A percentile compares a stretch with the other conserved stretches of the same genome.
Conservation (phyloP, 106 monocot species). For the Dendrobium huoshanense region DNA sequence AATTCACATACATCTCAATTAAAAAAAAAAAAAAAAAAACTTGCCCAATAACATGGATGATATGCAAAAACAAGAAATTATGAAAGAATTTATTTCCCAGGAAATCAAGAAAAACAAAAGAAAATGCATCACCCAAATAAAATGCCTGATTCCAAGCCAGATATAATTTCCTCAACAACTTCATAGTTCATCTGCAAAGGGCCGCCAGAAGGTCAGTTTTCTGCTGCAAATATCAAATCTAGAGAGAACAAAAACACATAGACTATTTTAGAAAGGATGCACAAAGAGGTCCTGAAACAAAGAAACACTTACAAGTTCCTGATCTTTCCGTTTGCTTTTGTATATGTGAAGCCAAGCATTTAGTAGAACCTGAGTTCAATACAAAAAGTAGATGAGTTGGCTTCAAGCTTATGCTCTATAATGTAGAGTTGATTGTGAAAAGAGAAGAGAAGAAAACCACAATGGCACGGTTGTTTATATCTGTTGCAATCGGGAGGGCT, state of each 20-base stretch:
- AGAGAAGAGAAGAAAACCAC: background rate
- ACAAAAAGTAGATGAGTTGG: constrained; percentile 9
- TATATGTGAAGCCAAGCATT: constrained; percentile 79
- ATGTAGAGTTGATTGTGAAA: background rate
- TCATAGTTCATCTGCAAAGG: constrained; percentile 61
- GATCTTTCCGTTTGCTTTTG: constrained; percentile 70
- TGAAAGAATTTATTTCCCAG: background rate
- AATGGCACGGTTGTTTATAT: background rate
- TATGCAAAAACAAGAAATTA: background rate
- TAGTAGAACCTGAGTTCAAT: constrained; percentile 43
- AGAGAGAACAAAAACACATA: background rate
- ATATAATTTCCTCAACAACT: constrained; percentile 90
- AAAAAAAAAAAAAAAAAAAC: background rate
- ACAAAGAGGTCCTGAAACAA: background rate
- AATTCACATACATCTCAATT: background rate
- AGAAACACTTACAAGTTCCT: constrained; percentile 55
- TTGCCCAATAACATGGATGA: background rate
- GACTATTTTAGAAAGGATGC: background rate
- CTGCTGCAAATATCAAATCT: background rate
- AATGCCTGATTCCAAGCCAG: constrained; percentile 96
- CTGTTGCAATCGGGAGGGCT: no score
- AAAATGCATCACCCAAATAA: constrained; percentile 63
- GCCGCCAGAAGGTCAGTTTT: constrained; percentile 1
- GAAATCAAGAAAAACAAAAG: background rate
- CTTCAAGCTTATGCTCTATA: background rate